phyloP scores from a whole-genome alignment of 345 rosid species.

The Excoecaria agallocha region DNA sequence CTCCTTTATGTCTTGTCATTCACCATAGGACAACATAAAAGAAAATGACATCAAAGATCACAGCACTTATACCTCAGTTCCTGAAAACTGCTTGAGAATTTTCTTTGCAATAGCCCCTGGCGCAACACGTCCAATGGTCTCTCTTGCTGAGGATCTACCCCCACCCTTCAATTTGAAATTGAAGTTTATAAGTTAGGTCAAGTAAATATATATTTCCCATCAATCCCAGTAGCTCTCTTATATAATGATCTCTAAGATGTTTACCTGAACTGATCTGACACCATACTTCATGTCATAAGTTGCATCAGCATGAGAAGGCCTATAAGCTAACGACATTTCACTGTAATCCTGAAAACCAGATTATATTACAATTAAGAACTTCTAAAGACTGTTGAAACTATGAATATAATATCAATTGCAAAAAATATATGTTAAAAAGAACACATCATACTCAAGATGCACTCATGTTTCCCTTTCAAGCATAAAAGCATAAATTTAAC shows the following conservation, averaged over 20 bases:
- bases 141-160: slow-evolving; percentile 98
- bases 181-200: slow-evolving; percentile 10
- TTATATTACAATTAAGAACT: background rate
- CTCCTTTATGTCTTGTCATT: background rate
- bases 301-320: slow-evolving; percentile 99
- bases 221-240: background rate
- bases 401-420: background rate
- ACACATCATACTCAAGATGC: slow-evolving; percentile 1
- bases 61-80: slow-evolving; percentile 62
- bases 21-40: background rate
- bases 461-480: background rate
- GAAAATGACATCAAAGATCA: background rate
- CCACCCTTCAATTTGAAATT: slow-evolving; percentile 67
- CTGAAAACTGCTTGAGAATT: slow-evolving; percentile 68
- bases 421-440: background rate
- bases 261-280: slow-evolving; percentile 91
- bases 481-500: background rate
- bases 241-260: slow-evolving; percentile 8
- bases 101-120: slow-evolving; percentile 97
- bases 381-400: background rate
- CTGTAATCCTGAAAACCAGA: slow-evolving; percentile 71
- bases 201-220: slow-evolving; percentile 2
- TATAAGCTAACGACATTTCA: slow-evolving; percentile 92
- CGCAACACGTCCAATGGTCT: slow-evolving; percentile 98
- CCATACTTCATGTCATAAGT: slow-evolving; percentile 99